Percentiles rank a stretch among this genome's conserved stretches.
phyloP scores from a whole-genome alignment of 768 basidiomycete species.

The Dioszegia hungarica region DNA sequence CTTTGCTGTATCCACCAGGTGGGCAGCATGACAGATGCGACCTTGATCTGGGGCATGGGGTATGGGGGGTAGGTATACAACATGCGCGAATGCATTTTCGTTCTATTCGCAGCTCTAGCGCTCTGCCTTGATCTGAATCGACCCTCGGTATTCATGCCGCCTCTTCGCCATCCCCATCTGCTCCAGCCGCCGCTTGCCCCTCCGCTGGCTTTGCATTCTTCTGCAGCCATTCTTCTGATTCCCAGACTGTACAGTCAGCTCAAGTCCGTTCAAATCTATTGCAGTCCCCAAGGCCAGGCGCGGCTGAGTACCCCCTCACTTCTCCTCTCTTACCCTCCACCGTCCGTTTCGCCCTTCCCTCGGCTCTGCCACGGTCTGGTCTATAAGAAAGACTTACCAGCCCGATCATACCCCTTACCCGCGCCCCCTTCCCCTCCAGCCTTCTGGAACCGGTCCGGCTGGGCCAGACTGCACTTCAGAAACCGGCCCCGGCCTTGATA shows the following conservation, averaged over 20 bases:
- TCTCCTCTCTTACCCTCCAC: too few species aligned
- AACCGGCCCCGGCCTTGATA: constrained; percentile 64
- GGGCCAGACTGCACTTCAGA: constrained; percentile 62
- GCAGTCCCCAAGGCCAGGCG: too few species aligned
- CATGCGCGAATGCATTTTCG: not conserved
- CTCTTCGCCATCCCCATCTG: constrained; percentile 1
- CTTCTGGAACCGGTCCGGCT: constrained; percentile 70
- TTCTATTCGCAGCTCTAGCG: too few species aligned
- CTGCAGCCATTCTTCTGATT: constrained; percentile 88
- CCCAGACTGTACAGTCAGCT: constrained; percentile 66
- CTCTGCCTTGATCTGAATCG: too few species aligned
- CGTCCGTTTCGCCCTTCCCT: too few species aligned
- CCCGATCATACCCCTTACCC: constrained; percentile 31
- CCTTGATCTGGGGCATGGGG: too few species aligned
- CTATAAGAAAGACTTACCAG: constrained; percentile 31
- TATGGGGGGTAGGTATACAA: too few species aligned
- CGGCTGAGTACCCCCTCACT: too few species aligned
- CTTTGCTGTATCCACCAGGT: too few species aligned
- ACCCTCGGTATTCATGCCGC: too few species aligned
- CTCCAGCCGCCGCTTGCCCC: constrained; percentile 55
- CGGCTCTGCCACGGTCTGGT: too few species aligned
- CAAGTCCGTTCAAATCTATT: not conserved
- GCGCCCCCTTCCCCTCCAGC: constrained; percentile 45
- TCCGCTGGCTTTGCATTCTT: constrained; percentile 72
- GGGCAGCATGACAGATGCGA: too few species aligned